Base-by-base conservation (phyloP, 441 rosid genomes). In the Viola pubescens region DNA sequence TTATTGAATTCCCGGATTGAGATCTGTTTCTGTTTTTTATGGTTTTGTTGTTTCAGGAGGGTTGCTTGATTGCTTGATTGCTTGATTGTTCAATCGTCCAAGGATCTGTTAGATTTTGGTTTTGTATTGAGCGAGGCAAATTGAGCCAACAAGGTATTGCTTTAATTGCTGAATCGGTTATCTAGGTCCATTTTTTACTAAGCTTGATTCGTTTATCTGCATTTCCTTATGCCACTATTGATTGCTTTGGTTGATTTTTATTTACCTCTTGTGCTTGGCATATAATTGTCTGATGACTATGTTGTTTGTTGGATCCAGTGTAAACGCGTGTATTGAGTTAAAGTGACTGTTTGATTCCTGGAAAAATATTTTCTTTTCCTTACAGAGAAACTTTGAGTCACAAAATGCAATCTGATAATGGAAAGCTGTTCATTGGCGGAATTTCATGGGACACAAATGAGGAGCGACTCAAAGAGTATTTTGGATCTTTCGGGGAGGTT, bases 401-500 rank as follows among this genome's bases (percentile, higher is more conserved):
- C 75, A 81, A 76, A 72, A 90, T 86, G 96, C 85, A 82, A 79
- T 79, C 94, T 37, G 96, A 86, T 62, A 74, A 68, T 85, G 99
- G 99, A 10, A 94, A 94, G 77, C 75, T 94, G 52, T 94, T 94
- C 78, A 81, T 94, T 41, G 99, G 99, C 59, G 99, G 99, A 47
- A 86, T 94, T 67, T 90, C 99, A 7, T 94, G 99, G 99, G 97
- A 90, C 78, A 90, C 98, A 55, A 77, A 86, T 81, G 97, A 94
- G 73, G 98, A 90, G 34, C 70, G 88, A 47, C 91, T 94, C 69
- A 88, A 80, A 76, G 95, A 89, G 76, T 88, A 94, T 75, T 94
- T 94, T 58, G 60, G 83, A 61, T 70, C 81, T 14, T 94, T 80
- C 68, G 97, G 98, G 11, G 96, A 90, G 71, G 98, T 90, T 48